A percentile compares a stretch with the other conserved stretches of the same genome.
These are phyloP conservation scores for Stevia rebaudiana DNA, from an alignment of 140 eudicot genomes.

Conservation along the genomic window DNA sequence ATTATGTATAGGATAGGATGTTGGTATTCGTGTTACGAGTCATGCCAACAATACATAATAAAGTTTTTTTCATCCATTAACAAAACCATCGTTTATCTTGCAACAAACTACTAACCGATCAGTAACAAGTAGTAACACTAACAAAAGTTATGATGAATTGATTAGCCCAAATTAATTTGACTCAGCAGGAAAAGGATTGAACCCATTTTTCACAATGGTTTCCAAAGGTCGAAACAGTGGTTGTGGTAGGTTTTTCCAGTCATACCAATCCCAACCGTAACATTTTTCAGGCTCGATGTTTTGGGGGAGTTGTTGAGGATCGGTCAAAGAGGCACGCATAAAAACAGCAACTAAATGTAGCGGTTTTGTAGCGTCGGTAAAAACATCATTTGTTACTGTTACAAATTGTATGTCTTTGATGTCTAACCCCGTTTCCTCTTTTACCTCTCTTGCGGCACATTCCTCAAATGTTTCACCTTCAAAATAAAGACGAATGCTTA, in stretches of 20 bases:
- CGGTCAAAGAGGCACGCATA: conserved; percentile 50
- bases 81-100: not conserved
- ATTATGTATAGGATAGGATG: no score
- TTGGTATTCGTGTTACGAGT: not conserved
- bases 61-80: not conserved
- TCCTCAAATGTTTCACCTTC: conserved; percentile 87
- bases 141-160: not conserved
- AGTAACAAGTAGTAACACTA: not conserved
- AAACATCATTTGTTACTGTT: conserved; percentile 45
- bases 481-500: not conserved
- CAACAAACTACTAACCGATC: not conserved
- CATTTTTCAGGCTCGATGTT: conserved; percentile 82
- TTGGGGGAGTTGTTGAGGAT: conserved; percentile 43
- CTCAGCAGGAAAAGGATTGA: conserved; percentile 43
- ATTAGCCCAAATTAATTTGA: conserved; percentile 9
- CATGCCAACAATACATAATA: not conserved
- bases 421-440: conserved; percentile 77
- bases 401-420: conserved; percentile 38
- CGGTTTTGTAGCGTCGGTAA: conserved; percentile 39
- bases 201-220: conserved; percentile 39
- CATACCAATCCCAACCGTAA: conserved; percentile 90
- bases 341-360: conserved; percentile 45
- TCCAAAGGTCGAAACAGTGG: conserved; percentile 62
- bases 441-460: conserved; percentile 86
- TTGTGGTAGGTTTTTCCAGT: conserved; percentile 60